These are phyloP conservation scores for Blastosporella zonata DNA, from an alignment of 1,284 basidiomycete species.

Conservation along the genomic window DNA sequence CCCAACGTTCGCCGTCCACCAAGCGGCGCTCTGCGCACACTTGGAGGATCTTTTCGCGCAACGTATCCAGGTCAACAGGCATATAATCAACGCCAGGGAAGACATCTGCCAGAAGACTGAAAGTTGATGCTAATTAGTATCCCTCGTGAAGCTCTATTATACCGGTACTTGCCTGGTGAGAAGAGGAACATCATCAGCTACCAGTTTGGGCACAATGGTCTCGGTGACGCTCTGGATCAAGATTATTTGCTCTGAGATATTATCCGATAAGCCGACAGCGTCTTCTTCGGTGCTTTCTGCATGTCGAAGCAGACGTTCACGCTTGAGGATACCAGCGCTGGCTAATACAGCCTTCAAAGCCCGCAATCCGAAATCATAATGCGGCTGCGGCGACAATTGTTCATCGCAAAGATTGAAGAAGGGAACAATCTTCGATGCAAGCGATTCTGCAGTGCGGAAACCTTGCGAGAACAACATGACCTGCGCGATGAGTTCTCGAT, in stretches of 20 bases:
- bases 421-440: constrained; percentile 97
- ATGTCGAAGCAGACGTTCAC: constrained; percentile 72
- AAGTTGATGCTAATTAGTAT: constrained; percentile 11
- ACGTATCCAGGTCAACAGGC: constrained; percentile 84
- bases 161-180: constrained; percentile 69
- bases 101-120: constrained; percentile 90
- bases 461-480: constrained; percentile 99
- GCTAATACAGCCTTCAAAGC: constrained; percentile 96
- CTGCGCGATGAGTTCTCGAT: constrained; percentile 97
- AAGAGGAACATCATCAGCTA: constrained; percentile 95
- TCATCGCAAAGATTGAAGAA: constrained; percentile 99
- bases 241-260: constrained; percentile 89
- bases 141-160: neutral
- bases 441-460: constrained; percentile 93
- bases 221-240: constrained; percentile 99
- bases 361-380: constrained; percentile 99
- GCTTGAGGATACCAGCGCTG: constrained; percentile 96
- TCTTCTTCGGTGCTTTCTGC: constrained; percentile 43
- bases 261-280: constrained; percentile 59
- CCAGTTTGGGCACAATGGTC: constrained; percentile 97
- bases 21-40: constrained; percentile 88
- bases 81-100: constrained; percentile 95
- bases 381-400: constrained; percentile 94
- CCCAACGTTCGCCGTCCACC: constrained; percentile 86
- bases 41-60: constrained; percentile 81